Percentiles rank a stretch among this genome's conserved stretches.
Conservation (phyloP, 306 rosid genomes). For the Quercus berberidifolia region DNA sequence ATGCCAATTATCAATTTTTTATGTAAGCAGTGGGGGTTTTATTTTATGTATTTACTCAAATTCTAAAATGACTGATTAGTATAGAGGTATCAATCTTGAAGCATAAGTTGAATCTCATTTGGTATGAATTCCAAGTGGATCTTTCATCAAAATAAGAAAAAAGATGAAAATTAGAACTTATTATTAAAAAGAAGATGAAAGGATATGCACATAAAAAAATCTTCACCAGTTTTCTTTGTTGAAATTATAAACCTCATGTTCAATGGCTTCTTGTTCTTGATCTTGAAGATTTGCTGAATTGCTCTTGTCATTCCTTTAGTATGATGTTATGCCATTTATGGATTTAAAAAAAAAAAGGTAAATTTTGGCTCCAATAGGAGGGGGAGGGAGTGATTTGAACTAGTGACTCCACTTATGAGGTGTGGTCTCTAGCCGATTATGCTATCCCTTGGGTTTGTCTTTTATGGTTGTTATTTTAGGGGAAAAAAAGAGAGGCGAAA, state of each 20-base stretch:
- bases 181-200: not conserved
- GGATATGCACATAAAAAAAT: not conserved
- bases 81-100: not conserved
- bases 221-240: not conserved
- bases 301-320: not conserved
- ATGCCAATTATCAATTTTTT: not conserved
- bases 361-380: no score
- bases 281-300: not conserved
- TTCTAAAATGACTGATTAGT: not conserved
- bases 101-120: not conserved
- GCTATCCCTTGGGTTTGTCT: no score
- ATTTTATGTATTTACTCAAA: conserved; percentile 4
- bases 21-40: not conserved
- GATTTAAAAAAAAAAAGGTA: no score
- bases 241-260: not conserved
- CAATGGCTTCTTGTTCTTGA: not conserved
- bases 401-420: no score
- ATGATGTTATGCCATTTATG: not conserved
- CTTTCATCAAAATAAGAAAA: not conserved
- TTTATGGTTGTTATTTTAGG: not conserved
- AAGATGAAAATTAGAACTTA: not conserved
- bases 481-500: not conserved
- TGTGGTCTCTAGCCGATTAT: no score
- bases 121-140: not conserved
- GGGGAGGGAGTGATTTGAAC: no score